phyloP scores from a whole-genome alignment of 2,329 filamentous ascomycete genomes.

The Tolypocladium album region DNA sequence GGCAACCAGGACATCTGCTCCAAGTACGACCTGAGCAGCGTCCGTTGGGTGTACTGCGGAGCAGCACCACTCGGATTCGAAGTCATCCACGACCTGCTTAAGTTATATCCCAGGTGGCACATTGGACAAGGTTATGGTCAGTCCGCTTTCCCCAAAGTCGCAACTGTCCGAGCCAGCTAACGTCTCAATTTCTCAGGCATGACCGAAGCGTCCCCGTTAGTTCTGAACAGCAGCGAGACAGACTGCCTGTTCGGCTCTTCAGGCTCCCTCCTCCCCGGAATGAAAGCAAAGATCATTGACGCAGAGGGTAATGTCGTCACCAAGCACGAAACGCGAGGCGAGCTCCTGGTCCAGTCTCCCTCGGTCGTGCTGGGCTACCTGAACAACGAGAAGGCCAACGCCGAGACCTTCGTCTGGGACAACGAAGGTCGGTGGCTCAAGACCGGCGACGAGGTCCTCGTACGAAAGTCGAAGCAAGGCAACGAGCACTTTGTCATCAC shows the following conservation, averaged over 20 bases:
- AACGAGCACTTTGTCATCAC: constrained; percentile 77
- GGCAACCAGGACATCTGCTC: constrained; percentile 47
- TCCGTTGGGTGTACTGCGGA: constrained; percentile 55
- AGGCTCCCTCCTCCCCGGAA: constrained; percentile 54
- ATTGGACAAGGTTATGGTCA: constrained; percentile 64
- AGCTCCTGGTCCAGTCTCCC: constrained; percentile 69
- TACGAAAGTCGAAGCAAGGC: constrained; percentile 52
- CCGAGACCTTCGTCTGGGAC: constrained; percentile 62
- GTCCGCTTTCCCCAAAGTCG: not conserved
- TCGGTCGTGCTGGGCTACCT: constrained; percentile 74
- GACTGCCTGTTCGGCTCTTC: constrained; percentile 61
- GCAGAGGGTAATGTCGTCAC: constrained; percentile 58
- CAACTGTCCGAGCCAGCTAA: accelerated
- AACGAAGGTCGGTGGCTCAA: constrained; percentile 66
- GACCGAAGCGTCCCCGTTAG: constrained; percentile 63
- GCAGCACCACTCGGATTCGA: constrained; percentile 66
- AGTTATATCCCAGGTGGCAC: constrained; percentile 51
- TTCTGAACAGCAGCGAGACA: constrained; percentile 41
- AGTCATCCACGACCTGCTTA: constrained; percentile 50
- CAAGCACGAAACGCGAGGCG: constrained; percentile 61
- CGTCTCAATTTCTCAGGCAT: constrained; percentile 37
- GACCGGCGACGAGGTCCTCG: constrained; percentile 75
- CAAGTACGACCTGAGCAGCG: constrained; percentile 60
- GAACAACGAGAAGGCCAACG: constrained; percentile 73
- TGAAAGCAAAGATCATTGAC: constrained; percentile 53